Evolutionary conservation across 2,329 filamentous ascomycete species (phyloP), one percentile per base, ranked within the genome.

Genomic region (Penicillium sp.): DNA sequence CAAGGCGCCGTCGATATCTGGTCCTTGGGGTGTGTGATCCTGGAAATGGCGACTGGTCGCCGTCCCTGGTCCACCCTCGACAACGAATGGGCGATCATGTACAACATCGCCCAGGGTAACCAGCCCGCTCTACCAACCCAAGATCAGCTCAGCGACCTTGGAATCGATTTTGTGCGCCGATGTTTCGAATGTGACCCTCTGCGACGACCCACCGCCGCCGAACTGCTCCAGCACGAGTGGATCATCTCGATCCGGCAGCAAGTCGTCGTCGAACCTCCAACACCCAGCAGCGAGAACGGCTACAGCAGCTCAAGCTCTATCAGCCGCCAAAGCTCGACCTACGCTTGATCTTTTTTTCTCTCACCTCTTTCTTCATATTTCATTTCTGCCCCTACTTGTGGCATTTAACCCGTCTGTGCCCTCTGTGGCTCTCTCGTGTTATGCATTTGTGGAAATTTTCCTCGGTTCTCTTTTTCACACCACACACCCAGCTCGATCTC

Each of bases 11-110:
- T 96, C 46, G 94, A 99, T 72, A 88, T 98, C 61, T 99, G 94
- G 94, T 97, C 93, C 2, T 83, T 99, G 2, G 94, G 95, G 55
- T 99, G 95, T 73, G 95, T 99, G 39, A 91, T 99, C 65, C 85
- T 97, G 43, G 95, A 99, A 77, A 98, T 99, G 94, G 92, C 92
- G 3, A 99, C 95, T 0, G 95, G 95, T 19, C 87, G 92, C 62
- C 87, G 94, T 16, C 95, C 95, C 1, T 99, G 95, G 95, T 92
- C 92, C 27, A 92, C 89, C 64, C 87, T 98, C 49, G 95, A 99
- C 79, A 99, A 99, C 73, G 95, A 99, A 77, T 99, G 93, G 92
- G 95, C 95, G 43, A 98, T 99, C 79, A 99, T 99, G 95, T 99
- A 97, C 83, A 98, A 98, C 80, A 99, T 99, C 71, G 95, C 95